phyloP scores from a whole-genome alignment of 2,329 filamentous ascomycete genomes.

The Coniochaeta hoffmannii region DNA sequence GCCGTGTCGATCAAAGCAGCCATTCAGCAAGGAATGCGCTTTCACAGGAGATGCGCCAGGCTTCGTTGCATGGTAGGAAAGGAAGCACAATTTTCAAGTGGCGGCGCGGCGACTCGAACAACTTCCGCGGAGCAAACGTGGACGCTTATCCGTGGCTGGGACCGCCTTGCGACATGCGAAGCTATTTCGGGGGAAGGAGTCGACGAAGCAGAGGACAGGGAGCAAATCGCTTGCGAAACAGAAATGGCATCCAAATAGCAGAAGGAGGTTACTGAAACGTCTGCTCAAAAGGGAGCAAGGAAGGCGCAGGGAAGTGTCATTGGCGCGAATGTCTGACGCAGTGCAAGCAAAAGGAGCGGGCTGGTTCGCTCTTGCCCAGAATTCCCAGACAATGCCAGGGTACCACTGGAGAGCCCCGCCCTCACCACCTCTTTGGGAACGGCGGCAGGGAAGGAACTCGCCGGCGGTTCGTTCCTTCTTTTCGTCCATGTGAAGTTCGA shows the following conservation, averaged over 20 bases:
- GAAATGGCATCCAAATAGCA: not conserved
- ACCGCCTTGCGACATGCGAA: not conserved
- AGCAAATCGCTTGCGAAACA: not conserved
- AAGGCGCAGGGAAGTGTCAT: not conserved
- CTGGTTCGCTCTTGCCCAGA: not conserved
- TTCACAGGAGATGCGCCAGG: not conserved
- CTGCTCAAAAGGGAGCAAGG: not conserved
- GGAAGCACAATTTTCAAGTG: not conserved
- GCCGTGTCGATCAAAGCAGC: not conserved
- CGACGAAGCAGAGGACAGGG: not conserved
- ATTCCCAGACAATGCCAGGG: not conserved
- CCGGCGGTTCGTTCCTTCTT: not conserved
- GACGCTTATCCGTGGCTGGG: not conserved
- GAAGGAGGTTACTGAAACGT: not conserved
- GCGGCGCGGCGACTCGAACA: not conserved
- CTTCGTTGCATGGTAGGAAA: not conserved
- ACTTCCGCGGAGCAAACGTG: not conserved
- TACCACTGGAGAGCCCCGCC: not conserved
- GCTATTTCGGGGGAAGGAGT: not conserved
- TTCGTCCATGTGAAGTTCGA: not conserved
- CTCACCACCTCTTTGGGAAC: not conserved
- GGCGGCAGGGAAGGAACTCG: not conserved
- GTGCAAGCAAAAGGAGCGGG: not conserved
- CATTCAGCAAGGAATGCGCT: not conserved
- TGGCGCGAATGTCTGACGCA: conserved; percentile 1